phyloP scores from a whole-genome alignment of 495 filamentous ascomycete genomes.

The Talaromyces nanjingensis region DNA sequence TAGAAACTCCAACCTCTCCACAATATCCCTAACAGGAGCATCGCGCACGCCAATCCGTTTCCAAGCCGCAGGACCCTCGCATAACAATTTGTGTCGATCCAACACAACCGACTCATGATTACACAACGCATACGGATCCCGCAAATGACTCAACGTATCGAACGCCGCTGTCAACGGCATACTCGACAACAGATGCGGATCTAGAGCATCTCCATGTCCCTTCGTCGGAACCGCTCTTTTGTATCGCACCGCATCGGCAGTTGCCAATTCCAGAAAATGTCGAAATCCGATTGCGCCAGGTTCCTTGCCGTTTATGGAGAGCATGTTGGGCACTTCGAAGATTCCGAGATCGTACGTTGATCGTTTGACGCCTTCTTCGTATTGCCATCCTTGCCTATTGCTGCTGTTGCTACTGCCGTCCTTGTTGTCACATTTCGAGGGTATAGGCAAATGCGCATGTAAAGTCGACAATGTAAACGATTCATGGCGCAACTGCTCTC shows the following conservation, averaged over 20 bases:
- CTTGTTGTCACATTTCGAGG: background rate
- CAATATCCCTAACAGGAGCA: conserved; percentile 23
- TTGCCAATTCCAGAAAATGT: conserved; percentile 61
- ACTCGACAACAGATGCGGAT: conserved; percentile 24
- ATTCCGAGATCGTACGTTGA: conserved; percentile 52
- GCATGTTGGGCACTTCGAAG: conserved; percentile 65
- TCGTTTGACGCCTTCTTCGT: conserved; percentile 24
- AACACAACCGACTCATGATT: conserved; percentile 23
- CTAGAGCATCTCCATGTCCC: conserved; percentile 12
- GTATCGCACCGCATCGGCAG: conserved; percentile 53
- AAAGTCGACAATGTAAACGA: conserved; percentile 42
- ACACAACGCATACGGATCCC: conserved; percentile 27
- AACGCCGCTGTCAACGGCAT: conserved; percentile 27
- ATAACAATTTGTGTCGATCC: conserved; percentile 28
- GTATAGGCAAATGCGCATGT: conserved; percentile 37
- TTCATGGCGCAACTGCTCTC: conserved; percentile 33
- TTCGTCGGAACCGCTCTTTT: background rate
- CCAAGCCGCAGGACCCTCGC: conserved; percentile 30
- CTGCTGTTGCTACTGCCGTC: background rate
- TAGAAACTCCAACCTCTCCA: conserved; percentile 37
- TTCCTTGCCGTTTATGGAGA: conserved; percentile 65
- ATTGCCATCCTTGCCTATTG: background rate
- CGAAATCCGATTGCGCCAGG: conserved; percentile 69
- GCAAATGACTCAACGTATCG: conserved; percentile 31
- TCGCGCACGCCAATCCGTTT: conserved; percentile 38